A percentile compares a stretch with the other conserved stretches of the same genome.
These are phyloP conservation scores for Yamadazyma diospyri DNA, from an alignment of 1,139 yeast species.

Conservation along the genomic window DNA sequence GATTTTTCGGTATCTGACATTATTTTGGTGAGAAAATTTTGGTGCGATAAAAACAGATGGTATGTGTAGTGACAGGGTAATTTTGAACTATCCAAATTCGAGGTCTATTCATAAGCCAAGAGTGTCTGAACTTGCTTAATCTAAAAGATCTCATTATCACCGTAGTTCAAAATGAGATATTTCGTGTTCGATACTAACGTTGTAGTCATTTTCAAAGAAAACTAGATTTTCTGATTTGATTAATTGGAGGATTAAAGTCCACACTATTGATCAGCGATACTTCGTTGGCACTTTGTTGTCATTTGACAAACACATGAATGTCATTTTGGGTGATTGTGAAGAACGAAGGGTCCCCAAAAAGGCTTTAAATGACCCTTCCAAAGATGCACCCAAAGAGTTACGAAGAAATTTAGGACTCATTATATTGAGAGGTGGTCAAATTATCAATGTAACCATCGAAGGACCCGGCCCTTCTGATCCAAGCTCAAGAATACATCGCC, in stretches of 20 bases:
- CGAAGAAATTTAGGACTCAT: constrained; percentile 77
- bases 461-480: constrained; percentile 64
- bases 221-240: constrained; percentile 67
- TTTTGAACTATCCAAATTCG: no score
- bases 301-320: constrained; percentile 84
- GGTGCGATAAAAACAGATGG: constrained; percentile 3
- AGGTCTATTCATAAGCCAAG: no score
- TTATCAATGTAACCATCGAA: constrained; percentile 80
- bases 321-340: constrained; percentile 81
- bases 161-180: no score
- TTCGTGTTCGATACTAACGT: constrained; percentile 7
- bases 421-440: constrained; percentile 84
- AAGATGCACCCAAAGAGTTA: constrained; percentile 37
- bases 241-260: constrained; percentile 68
- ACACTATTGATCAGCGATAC: constrained; percentile 70
- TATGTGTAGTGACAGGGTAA: background rate
- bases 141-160: no score
- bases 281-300: constrained; percentile 81
- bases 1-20: constrained; percentile 6
- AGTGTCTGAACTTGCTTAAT: no score
- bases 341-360: constrained; percentile 76
- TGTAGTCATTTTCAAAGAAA: constrained; percentile 27
- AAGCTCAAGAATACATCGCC: constrained; percentile 38
- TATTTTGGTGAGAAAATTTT: constrained; percentile 1
- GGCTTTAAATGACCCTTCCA: constrained; percentile 36